Base-by-base conservation (phyloP, 768 basidiomycete genomes). In the Leccinum ochraceum region DNA sequence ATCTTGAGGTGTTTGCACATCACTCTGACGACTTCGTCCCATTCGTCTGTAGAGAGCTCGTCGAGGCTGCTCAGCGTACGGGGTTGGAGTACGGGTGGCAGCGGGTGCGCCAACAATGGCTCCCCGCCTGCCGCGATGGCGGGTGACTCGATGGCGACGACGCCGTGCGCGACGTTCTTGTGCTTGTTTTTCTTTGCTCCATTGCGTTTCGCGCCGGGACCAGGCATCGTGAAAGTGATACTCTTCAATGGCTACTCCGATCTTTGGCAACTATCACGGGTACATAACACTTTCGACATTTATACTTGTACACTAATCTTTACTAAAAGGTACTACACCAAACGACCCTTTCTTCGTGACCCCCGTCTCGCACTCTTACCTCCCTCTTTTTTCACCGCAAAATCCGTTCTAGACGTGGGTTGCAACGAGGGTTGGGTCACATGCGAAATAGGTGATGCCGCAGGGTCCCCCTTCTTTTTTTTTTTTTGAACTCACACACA, bases 371-470 rank as follows among this genome's bases (percentile, higher is more conserved):
- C 80, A 1, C 74, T 87, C 17, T 75, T 96, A 2, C 86, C 87
- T 0, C 44, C 72, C 4, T 64, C 72, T 1, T 75, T 89, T 36
- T 86, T 94, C 65, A 28, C 60, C 0, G 3, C 81, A 74, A 83
- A 83, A 60, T 76, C 78, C 52, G 87, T 95, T 3, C 80, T 96
- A 11, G 94, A 96, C 73, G 75, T 95, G 0, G 94, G 94, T 1
- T 92, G 91, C 70, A 96, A 95, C 71, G 87, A 92, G 68, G 94
- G 94, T 8, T 85, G 83, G 81, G 86, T 95, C 37, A 88, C 90
- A 1, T 89, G 89, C 69, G 91, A 95, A 71, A 85, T 95, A n/a
- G 93, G 93, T 88, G 63, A 42, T 42, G 0, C 53, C 11, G 4
- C 11, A 32, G 32, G 32, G 32, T 11, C 32, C 42, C 52, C 17